phyloP scores from a whole-genome alignment of 2,329 filamentous ascomycete species.

The Pseudocercospora fijiensis region DNA sequence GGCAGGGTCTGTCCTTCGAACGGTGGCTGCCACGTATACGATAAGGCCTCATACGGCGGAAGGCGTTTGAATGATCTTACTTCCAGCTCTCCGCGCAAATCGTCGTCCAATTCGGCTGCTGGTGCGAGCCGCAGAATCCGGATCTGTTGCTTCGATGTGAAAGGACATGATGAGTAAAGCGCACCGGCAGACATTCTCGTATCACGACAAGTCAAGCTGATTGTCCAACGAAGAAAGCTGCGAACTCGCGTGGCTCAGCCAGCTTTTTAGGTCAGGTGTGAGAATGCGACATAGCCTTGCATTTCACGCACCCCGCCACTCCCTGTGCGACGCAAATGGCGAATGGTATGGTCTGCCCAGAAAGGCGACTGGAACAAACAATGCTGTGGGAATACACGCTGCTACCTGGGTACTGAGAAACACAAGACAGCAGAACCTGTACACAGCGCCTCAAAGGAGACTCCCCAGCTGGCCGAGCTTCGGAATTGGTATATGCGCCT shows the following conservation, averaged over 20 bases:
- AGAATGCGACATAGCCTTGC: neutral
- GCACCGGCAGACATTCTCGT: neutral
- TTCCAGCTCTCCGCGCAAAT: neutral
- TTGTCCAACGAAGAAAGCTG: too few relatives aligned
- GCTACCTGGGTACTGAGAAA: slow-evolving; percentile 17
- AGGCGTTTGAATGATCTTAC: neutral
- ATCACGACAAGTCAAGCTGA: too few relatives aligned
- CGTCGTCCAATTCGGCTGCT: neutral
- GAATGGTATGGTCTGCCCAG: neutral
- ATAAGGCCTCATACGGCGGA: neutral
- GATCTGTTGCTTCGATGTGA: neutral
- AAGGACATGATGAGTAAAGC: neutral
- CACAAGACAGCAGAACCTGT: slow-evolving; percentile 10
- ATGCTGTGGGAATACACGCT: slow-evolving; percentile 17
- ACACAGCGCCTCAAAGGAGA: slow-evolving; percentile 12
- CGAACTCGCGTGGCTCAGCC: too few relatives aligned
- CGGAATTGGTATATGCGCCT: slow-evolving; percentile 8
- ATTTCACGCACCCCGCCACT: neutral
- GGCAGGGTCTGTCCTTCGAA: neutral
- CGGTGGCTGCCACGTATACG: neutral
- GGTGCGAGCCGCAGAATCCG: neutral
- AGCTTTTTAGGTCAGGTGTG: too few relatives aligned
- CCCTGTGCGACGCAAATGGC: neutral
- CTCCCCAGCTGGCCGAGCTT: neutral
- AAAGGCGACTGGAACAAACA: neutral